A percentile compares a stretch with the other conserved stretches of the same genome.
phyloP scores from a whole-genome alignment of 2,329 filamentous ascomycete genomes.

The Microcyclospora tardicrescens region DNA sequence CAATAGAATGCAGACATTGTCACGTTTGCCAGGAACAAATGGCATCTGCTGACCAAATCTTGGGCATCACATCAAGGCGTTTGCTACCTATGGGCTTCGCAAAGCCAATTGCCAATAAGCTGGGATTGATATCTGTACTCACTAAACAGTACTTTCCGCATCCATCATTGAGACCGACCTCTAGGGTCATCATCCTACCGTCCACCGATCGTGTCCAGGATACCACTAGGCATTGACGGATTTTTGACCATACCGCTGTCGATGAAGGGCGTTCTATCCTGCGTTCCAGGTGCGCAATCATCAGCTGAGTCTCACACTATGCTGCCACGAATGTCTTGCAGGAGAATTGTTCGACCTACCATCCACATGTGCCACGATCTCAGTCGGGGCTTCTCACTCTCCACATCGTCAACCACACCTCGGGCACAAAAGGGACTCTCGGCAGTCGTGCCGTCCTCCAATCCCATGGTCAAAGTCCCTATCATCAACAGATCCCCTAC shows the following conservation, averaged over 20 bases:
- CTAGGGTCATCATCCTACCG: background rate
- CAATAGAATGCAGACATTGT: no score
- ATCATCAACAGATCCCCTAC: constrained; percentile 3
- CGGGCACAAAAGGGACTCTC: constrained; percentile 3
- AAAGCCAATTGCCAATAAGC: no score
- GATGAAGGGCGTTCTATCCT: constrained; percentile 7
- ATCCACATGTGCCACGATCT: constrained; percentile 5
- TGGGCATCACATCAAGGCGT: no score
- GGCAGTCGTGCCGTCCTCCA: constrained; percentile 3
- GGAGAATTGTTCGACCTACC: constrained; percentile 1
- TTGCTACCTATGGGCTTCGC: no score
- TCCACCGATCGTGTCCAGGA: constrained; percentile 6
- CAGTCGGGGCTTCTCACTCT: constrained; percentile 1
- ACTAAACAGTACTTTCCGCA: no score
- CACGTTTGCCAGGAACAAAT: no score
- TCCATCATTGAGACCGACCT: no score
- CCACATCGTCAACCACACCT: constrained; percentile 5
- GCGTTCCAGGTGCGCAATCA: no score
- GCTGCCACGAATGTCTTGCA: background rate
- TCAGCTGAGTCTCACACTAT: no score
- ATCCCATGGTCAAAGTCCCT: constrained; percentile 4
- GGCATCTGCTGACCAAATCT: no score
- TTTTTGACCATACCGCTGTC: constrained; percentile 4
- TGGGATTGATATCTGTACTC: no score
- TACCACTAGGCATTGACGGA: background rate